phyloP scores from a whole-genome alignment of 75 land plant genomes.

The Chamaecyparis obtusa region DNA sequence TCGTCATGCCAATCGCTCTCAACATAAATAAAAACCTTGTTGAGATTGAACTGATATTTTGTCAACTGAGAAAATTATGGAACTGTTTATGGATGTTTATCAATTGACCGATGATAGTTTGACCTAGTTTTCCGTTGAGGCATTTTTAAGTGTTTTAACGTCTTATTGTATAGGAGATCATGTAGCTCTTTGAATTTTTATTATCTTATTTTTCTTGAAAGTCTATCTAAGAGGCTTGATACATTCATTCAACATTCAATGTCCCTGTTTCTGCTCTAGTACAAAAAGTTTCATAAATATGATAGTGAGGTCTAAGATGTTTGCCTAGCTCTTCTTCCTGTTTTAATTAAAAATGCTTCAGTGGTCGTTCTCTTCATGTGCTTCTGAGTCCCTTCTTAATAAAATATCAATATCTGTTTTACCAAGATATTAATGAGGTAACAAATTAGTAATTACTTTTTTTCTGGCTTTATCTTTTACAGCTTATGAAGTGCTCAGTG shows the following conservation, averaged over 20 bases:
- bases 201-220: slow-evolving; percentile 5
- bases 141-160: background rate
- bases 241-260: background rate
- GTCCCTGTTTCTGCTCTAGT: background rate
- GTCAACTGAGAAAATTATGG: background rate
- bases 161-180: slow-evolving; percentile 6
- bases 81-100: background rate
- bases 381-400: background rate
- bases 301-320: background rate
- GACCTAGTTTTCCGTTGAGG: background rate
- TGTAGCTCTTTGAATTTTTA: background rate
- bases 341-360: background rate
- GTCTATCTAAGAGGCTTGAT: background rate
- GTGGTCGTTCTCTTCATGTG: background rate
- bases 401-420: background rate
- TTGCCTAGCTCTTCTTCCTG: background rate
- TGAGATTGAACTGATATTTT: background rate
- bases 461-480: slow-evolving; percentile 2
- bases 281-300: background rate
- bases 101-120: background rate
- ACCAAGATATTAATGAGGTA: background rate
- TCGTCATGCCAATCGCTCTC: background rate
- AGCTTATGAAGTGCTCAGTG: slow-evolving; percentile 89
- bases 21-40: background rate
- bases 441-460: background rate